These are phyloP conservation scores for Hypoxylon cercidicola DNA, from an alignment of 495 filamentous ascomycete species.

Conservation along the genomic window DNA sequence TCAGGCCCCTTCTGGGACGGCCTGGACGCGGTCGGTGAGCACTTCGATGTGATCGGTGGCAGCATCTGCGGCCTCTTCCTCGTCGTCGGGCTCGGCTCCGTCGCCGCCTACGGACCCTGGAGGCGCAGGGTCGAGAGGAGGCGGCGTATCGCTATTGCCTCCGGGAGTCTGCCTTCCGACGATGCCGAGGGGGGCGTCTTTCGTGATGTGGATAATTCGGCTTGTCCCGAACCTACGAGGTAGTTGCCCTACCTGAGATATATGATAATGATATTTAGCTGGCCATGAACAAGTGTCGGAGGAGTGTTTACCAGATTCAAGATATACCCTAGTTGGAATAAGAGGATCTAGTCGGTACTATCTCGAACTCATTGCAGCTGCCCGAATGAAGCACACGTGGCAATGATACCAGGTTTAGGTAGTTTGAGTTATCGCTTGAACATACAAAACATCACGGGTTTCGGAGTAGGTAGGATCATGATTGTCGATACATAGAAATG, in stretches of 20 bases:
- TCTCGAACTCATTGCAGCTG: too few relatives aligned
- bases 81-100: constrained; percentile 75
- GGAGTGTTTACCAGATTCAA: too few relatives aligned
- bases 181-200: constrained; percentile 25
- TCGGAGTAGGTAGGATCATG: neutral
- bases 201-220: constrained; percentile 25
- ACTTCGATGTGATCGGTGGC: constrained; percentile 89
- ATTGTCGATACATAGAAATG: neutral
- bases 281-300: neutral
- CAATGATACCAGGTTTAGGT: too few relatives aligned
- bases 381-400: too few relatives aligned
- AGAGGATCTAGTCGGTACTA: too few relatives aligned
- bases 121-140: constrained; percentile 57
- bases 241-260: neutral
- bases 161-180: constrained; percentile 26
- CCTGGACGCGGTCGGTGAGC: constrained; percentile 75
- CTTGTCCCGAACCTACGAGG: neutral
- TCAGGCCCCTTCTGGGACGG: constrained; percentile 88
- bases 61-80: constrained; percentile 86
- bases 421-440: too few relatives aligned
- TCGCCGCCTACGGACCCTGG: constrained; percentile 82
- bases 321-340: too few relatives aligned
- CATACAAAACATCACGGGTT: too few relatives aligned
- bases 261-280: neutral
- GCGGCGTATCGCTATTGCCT: constrained; percentile 3